A percentile compares a stretch with the other conserved stretches of the same genome.
Conservation (phyloP, 257 asterid species). For the Henckelia pumila region DNA sequence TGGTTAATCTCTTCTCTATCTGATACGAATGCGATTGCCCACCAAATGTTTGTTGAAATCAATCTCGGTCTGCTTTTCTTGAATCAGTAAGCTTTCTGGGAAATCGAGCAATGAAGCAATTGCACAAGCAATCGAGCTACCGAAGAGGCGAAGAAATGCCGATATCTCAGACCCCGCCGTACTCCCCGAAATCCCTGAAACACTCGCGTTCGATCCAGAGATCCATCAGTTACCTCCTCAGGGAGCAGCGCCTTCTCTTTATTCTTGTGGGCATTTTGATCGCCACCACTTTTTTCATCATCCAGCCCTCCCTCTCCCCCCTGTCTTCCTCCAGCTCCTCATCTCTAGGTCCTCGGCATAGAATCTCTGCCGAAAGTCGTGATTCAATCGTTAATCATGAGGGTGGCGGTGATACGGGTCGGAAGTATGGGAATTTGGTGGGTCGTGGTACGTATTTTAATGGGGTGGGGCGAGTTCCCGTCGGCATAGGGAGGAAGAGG, state of each 20-base stretch:
- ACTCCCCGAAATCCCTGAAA: constrained; percentile 80
- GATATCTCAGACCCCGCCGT: constrained; percentile 40
- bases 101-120: constrained; percentile 61
- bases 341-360: constrained; percentile 25
- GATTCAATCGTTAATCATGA: constrained; percentile 25
- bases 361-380: constrained; percentile 23
- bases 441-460: constrained; percentile 21
- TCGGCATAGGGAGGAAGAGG: constrained; percentile 56
- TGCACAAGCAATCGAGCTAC: constrained; percentile 65
- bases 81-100: too few relatives aligned
- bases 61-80: too few relatives aligned
- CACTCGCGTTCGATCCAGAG: constrained; percentile 74
- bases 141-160: constrained; percentile 68
- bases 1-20: too few relatives aligned
- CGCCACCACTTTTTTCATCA: constrained; percentile 75
- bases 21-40: too few relatives aligned
- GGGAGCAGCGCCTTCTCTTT: constrained; percentile 81
- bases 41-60: too few relatives aligned
- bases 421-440: too few relatives aligned
- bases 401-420: constrained; percentile 10
- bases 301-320: constrained; percentile 56
- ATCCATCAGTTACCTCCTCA: constrained; percentile 71
- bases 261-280: constrained; percentile 68
- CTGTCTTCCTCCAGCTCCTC: constrained; percentile 27
- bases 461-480: constrained; percentile 64